Evolutionary conservation across 2,329 filamentous ascomycete genomes (phyloP), one percentile per base, ranked within the genome.

Genomic region (Aspergillus fructus): DNA sequence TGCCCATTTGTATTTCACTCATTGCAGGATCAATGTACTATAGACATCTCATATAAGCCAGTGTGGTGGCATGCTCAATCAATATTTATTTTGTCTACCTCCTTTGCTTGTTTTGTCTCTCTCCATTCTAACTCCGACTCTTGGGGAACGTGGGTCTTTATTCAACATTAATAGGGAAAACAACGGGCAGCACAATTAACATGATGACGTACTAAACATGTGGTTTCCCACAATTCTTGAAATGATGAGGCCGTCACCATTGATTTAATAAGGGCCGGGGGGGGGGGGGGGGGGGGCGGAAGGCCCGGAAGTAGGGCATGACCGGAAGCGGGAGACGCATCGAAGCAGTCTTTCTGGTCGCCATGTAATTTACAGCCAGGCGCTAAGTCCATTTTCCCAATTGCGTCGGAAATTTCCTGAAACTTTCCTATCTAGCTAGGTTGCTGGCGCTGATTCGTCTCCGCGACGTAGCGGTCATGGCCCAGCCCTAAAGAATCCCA

Each of bases 11-110:
- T 60, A 59, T 59, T 55, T 62, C 54, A 58, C 56, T 48, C 55
- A 57, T 59, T 62, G 59, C 60, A 59, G 59, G 59, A 61, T 67
- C 53, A 62, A 61, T 64, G 64, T 64, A 63, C 56, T 59, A 64
- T 65, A 65, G 62, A 60, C 55, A 54, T 49, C 55, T 52, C 43
- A 47, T 58, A 45, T 47, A 51, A 41, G 49, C 43, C 23, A 33
- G 12, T 27, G 27, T 51, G 37, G 49, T 21, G 33, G 34, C 33
- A 5, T 23, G 2, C 30, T 37, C 46, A 23, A 4, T 5, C 41
- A 46, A 43, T 41, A 5, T 27, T 49, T 33, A 17, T 53, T 45
- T 53, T 45, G 27, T 46, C 7, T 55, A 9, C 48, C 30, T 30
- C 30, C 19, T 19, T 19, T 15, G 27, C 30, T n/a, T 8, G n/a